Conservation (phyloP, 2,329 filamentous ascomycete genomes). For the Seiridium cupressi region DNA sequence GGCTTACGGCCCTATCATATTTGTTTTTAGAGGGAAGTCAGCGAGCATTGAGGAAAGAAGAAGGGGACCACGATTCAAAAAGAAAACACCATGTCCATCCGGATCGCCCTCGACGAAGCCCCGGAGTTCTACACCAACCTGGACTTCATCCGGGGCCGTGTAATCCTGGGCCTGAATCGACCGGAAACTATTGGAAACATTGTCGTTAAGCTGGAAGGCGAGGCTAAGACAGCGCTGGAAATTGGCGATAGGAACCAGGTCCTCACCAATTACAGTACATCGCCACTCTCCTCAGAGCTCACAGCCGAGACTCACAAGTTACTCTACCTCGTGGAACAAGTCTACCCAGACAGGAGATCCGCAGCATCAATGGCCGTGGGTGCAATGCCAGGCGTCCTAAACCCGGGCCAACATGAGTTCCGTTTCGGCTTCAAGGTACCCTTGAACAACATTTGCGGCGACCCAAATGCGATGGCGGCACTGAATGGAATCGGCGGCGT, state of each 20-base stretch:
- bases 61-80: neutral
- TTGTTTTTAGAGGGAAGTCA: too few species aligned
- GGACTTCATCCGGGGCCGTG: slow-evolving; percentile 65
- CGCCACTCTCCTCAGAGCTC: slow-evolving; percentile 33
- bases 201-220: slow-evolving; percentile 80
- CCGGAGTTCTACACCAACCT: slow-evolving; percentile 78
- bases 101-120: slow-evolving; percentile 63
- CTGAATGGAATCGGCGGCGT: slow-evolving; percentile 53
- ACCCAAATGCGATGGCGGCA: slow-evolving; percentile 52
- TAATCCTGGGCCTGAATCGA: slow-evolving; percentile 57
- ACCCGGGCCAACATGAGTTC: slow-evolving; percentile 71
- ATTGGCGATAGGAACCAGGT: slow-evolving; percentile 43
- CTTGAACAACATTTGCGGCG: slow-evolving; percentile 71
- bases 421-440: slow-evolving; percentile 76
- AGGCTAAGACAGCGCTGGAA: slow-evolving; percentile 66
- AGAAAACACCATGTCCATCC: slow-evolving; percentile 57
- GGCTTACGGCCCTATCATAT: neutral
- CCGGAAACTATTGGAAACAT: slow-evolving; percentile 71
- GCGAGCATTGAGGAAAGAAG: too few species aligned
- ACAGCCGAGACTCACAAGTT: slow-evolving; percentile 67
- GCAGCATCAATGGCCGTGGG: slow-evolving; percentile 35
- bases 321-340: slow-evolving; percentile 69
- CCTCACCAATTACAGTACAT: slow-evolving; percentile 16
- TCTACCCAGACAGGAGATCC: slow-evolving; percentile 62
- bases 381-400: slow-evolving; percentile 52